Evolutionary conservation across 257 asterid genomes (phyloP).

Genomic region (Catharanthus roseus): DNA sequence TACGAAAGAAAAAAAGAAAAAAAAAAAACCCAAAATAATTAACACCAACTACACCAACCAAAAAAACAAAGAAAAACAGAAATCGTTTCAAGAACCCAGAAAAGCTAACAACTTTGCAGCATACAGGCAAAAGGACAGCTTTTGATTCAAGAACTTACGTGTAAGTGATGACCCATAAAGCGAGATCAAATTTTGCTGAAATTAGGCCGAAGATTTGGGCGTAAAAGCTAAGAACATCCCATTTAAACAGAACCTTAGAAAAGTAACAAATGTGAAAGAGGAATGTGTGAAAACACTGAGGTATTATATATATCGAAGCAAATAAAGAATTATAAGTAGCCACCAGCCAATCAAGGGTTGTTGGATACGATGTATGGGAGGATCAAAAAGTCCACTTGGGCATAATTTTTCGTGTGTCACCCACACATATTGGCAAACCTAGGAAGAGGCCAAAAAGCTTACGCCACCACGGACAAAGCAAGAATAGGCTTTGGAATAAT

Average conservation of each 20-base stretch:
- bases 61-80: background rate
- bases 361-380: slow-evolving; percentile 11
- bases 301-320: background rate
- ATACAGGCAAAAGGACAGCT: background rate
- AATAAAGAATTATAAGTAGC: background rate
- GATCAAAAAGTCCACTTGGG: background rate
- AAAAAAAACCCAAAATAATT: background rate
- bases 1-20: no score
- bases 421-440: background rate
- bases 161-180: background rate
- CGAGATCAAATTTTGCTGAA: background rate
- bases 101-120: background rate
- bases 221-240: background rate
- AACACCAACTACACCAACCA: background rate
- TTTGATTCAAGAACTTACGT: slow-evolving; percentile 9
- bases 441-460: background rate
- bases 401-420: background rate
- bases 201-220: slow-evolving; percentile 1
- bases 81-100: slow-evolving; percentile 7
- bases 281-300: background rate
- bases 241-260: background rate
- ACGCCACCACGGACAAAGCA: background rate
- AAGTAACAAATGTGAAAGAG: background rate
- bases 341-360: slow-evolving; percentile 11
- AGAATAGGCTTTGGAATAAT: background rate